Conservation (phyloP, 1,284 basidiomycete genomes). For the Leccinum colubrinum region DNA sequence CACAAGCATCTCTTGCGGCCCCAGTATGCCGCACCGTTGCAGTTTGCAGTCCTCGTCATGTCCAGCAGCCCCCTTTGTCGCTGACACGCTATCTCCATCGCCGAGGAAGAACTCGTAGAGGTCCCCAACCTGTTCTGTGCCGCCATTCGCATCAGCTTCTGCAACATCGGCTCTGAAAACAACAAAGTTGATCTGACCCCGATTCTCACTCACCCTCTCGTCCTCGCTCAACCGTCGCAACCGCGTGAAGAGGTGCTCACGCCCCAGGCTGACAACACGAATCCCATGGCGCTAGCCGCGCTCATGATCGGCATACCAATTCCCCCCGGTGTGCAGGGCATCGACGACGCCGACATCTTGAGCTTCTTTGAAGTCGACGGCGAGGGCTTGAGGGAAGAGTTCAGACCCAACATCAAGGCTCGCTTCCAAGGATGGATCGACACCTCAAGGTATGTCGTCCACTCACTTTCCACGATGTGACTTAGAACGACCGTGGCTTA, state of each 20-base stretch:
- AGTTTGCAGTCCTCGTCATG: constrained; percentile 43
- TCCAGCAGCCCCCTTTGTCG: constrained; percentile 31
- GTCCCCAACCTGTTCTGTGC: constrained; percentile 41
- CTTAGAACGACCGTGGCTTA: too few species aligned
- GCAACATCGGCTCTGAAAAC: constrained; percentile 40
- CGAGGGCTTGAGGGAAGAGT: constrained; percentile 58
- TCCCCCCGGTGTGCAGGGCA: constrained; percentile 32
- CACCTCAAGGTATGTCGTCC: constrained; percentile 22
- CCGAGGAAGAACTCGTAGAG: constrained; percentile 52
- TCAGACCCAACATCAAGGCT: constrained; percentile 51
- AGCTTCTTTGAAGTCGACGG: constrained; percentile 52
- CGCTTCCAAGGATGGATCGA: constrained; percentile 57
- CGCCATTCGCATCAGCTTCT: constrained; percentile 44
- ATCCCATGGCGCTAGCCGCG: constrained; percentile 62
- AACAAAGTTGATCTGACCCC: constrained; percentile 41
- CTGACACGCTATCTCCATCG: constrained; percentile 38
- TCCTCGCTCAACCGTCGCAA: constrained; percentile 38
- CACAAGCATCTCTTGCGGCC: constrained; percentile 57
- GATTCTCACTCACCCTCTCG: constrained; percentile 43
- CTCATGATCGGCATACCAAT: constrained; percentile 65
- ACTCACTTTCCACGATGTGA: too few species aligned
- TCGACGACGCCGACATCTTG: constrained; percentile 42
- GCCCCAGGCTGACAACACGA: constrained; percentile 35
- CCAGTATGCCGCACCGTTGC: constrained; percentile 46
- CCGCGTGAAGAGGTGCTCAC: constrained; percentile 47